Evolutionary conservation across 2,329 filamentous ascomycete species (phyloP), one percentile per base, ranked within the genome.

Genomic region (Aspergillus flavus): DNA sequence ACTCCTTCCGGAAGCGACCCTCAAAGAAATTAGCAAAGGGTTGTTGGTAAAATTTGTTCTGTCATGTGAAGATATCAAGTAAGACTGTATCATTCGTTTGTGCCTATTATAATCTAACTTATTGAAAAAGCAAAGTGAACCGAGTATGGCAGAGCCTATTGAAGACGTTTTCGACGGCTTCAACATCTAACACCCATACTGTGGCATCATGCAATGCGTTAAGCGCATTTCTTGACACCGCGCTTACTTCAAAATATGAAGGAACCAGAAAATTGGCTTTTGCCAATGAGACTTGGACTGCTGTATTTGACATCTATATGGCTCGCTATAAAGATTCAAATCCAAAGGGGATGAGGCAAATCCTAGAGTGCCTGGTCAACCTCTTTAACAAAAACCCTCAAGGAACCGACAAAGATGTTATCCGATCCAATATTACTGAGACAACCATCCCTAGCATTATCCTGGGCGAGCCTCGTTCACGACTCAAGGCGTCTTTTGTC

Each of bases 291-390:
- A 75, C 69, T 32, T 83, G 81, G 81, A 64, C 76, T 23, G 69
- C 75, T 26, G 70, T 79, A 19, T 81, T 81, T 58, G 73, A 79
- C 23, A 69, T 77, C 32, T 79, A 75, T 52, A 69, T 82, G 58
- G 72, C 71, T 61, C 75, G 76, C 36, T 82, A 78, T 66, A 78
- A 80, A 62, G 77, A 79, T 65, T 72, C 75, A 9, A 80, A 79
- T 57, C 75, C 78, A 26, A 83, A 81, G 68, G 76, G 80, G 26
- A 75, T 82, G 70, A 79, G 79, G 66, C 79, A 81, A 62, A 72
- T 83, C 2, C 64, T 83, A 56, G 70, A 74, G 58, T 78, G 78
- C n/a, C 61, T 83, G 61, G 71, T 72, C 43, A 75, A 69, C 23
- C 74, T 78, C 12, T 62, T 79, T 54, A 71, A 64, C 14, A 76